Conservation (phyloP, 164 flowering plant genomes). For the Magnolia kwangsiensis region DNA sequence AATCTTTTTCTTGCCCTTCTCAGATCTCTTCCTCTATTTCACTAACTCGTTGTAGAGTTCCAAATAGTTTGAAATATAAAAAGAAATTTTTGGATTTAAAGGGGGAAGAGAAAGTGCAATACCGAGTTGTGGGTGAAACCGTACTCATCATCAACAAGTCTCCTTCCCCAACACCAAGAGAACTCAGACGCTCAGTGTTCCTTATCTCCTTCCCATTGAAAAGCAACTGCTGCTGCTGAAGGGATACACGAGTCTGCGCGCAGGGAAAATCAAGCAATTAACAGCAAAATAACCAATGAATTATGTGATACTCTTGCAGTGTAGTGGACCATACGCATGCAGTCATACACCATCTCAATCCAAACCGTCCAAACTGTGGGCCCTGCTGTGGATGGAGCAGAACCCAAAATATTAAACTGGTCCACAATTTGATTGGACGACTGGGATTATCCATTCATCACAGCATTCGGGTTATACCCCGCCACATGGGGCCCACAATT, state of each 20-base stretch:
- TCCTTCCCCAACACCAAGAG: slow-evolving; percentile 70
- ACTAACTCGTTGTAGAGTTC: too few species aligned
- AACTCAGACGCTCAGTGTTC: slow-evolving; percentile 60
- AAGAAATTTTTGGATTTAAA: too few species aligned
- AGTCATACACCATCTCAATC: background rate
- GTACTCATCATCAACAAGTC: slow-evolving; percentile 79
- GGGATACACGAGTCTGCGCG: slow-evolving; percentile 61
- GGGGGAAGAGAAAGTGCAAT: background rate
- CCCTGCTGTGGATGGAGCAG: background rate
- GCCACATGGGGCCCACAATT: background rate
- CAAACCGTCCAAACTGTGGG: background rate
- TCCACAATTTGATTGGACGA: too few species aligned
- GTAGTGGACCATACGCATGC: background rate
- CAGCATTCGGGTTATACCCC: too few species aligned
- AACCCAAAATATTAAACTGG: too few species aligned
- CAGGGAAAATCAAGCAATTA: background rate
- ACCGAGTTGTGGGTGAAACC: slow-evolving; percentile 45
- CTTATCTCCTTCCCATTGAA: slow-evolving; percentile 77
- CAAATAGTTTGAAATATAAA: too few species aligned
- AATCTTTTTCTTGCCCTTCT: too few species aligned
- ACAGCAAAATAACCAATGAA: background rate
- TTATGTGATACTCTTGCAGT: background rate
- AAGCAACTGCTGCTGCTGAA: slow-evolving; percentile 82
- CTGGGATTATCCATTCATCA: too few species aligned
- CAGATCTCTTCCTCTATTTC: too few species aligned